phyloP scores from a whole-genome alignment of 371 early-diverging fungal genomes.

The Syncephalis plumigaleata region DNA sequence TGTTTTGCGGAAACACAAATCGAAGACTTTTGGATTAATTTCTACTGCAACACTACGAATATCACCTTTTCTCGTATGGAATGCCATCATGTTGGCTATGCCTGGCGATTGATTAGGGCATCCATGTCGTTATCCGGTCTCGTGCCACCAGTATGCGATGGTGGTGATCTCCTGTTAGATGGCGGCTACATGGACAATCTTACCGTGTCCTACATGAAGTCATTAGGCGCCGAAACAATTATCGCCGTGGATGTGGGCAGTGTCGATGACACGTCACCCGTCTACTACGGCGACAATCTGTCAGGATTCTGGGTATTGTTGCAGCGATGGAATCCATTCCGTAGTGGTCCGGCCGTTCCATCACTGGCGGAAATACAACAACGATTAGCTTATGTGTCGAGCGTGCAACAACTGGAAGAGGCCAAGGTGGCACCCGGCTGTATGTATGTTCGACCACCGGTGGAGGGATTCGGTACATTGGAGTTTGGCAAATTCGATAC shows the following conservation, averaged over 20 bases:
- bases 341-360: conserved; percentile 46
- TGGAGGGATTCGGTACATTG: conserved; percentile 73
- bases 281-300: conserved; percentile 84
- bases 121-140: conserved; percentile 96
- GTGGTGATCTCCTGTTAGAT: conserved; percentile 93
- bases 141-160: conserved; percentile 90
- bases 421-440: conserved; percentile 75
- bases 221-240: conserved; percentile 81
- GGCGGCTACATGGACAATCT: conserved; percentile 99
- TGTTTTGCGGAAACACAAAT: conserved; percentile 85
- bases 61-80: conserved; percentile 91
- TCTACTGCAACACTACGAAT: conserved; percentile 94
- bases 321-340: conserved; percentile 68
- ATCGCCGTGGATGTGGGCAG: conserved; percentile 93
- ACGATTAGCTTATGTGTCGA: conserved; percentile 90
- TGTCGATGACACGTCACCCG: conserved; percentile 84
- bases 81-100: conserved; percentile 78
- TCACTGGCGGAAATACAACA: conserved; percentile 96
- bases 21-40: conserved; percentile 97
- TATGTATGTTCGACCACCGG: conserved; percentile 79
- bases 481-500: conserved; percentile 91
- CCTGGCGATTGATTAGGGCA: conserved; percentile 96
- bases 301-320: conserved; percentile 89
- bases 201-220: conserved; percentile 80
- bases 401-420: conserved; percentile 76